Percentiles rank a stretch among this genome's conserved stretches.
These are phyloP conservation scores for Lentinus polychrous DNA, from an alignment of 1,284 basidiomycete species.

Conservation along the genomic window DNA sequence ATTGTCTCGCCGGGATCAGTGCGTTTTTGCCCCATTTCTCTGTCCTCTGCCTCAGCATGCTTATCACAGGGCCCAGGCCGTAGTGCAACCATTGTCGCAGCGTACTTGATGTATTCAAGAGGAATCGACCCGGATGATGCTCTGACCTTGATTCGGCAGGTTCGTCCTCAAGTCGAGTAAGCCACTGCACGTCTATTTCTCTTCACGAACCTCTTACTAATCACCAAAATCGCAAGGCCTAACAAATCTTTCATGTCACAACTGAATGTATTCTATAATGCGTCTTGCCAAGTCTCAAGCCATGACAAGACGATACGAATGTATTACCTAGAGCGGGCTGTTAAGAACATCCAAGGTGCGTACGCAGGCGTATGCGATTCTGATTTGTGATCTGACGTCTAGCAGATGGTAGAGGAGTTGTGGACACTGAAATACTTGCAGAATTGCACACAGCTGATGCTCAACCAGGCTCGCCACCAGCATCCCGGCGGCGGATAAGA, in stretches of 20 bases:
- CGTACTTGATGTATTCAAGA: constrained; percentile 76
- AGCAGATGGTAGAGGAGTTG: constrained; percentile 10
- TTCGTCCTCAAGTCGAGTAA: constrained; percentile 64
- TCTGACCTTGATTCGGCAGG: constrained; percentile 57
- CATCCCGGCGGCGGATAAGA: constrained; percentile 66
- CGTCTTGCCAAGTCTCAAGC: constrained; percentile 62
- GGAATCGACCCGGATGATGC: constrained; percentile 62
- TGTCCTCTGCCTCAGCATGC: no score
- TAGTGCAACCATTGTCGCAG: constrained; percentile 75
- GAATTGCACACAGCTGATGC: background rate
- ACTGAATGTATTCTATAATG: constrained; percentile 70
- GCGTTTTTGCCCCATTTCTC: constrained; percentile 35
- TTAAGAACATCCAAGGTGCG: constrained; percentile 73
- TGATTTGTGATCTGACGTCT: background rate
- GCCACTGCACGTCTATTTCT: no score
- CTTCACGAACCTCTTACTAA: no score
- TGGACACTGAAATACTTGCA: constrained; percentile 9
- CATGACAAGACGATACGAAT: constrained; percentile 66
- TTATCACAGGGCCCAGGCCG: constrained; percentile 55
- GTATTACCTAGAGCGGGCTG: constrained; percentile 75
- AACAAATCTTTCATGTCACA: constrained; percentile 76
- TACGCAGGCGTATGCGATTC: constrained; percentile 9
- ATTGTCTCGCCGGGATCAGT: constrained; percentile 87
- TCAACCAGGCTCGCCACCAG: background rate
- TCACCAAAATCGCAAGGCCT: constrained; percentile 50